Evolutionary conservation across 78 protist species (phyloP).

Genomic region (Chrysochromulina tobinii): DNA sequence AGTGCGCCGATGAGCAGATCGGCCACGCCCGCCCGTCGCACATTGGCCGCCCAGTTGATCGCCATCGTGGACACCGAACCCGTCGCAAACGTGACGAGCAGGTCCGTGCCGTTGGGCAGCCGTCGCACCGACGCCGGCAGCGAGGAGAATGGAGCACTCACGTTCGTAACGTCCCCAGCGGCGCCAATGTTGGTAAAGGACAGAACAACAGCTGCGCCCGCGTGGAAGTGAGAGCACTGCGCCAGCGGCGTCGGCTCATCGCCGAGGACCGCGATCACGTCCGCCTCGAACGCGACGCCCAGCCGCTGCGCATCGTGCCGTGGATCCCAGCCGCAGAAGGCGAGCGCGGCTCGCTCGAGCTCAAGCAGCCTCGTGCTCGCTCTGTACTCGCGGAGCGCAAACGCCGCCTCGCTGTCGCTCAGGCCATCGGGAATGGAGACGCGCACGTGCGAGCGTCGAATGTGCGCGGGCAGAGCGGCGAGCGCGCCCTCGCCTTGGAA

Average conservation of each 20-base stretch:
- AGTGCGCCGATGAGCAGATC: not conserved
- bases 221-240: not conserved
- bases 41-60: not conserved
- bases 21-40: not conserved
- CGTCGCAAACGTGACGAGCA: not conserved
- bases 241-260: not conserved
- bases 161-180: not conserved
- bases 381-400: not conserved
- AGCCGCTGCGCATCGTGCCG: not conserved
- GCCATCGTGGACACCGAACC: not conserved
- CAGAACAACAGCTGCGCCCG: not conserved
- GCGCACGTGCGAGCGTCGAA: not conserved
- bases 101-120: constrained; percentile 1
- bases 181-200: not conserved
- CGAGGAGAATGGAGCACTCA: not conserved
- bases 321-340: not conserved
- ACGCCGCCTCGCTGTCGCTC: not conserved
- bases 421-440: not conserved
- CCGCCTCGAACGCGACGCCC: not conserved
- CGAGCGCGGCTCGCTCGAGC: not conserved
- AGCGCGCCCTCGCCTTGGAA: not conserved
- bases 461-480: not conserved
- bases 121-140: not conserved
- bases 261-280: not conserved
- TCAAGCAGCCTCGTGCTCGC: not conserved